phyloP scores from a whole-genome alignment of 768 basidiomycete genomes.

The Panellus pusillus region DNA sequence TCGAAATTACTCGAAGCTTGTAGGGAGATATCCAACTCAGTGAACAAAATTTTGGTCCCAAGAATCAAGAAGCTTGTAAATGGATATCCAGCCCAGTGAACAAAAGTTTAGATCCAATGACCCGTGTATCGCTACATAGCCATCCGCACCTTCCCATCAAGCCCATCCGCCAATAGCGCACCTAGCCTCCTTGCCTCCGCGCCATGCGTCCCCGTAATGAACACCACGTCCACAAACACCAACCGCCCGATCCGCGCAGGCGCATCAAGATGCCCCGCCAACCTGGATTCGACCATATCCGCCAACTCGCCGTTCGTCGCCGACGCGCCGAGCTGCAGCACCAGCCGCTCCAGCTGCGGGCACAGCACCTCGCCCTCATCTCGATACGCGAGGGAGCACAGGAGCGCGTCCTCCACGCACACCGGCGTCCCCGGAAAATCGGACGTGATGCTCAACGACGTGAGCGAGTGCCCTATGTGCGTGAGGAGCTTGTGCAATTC shows the following conservation, averaged over 20 bases:
- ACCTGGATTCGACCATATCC: slow-evolving; percentile 12
- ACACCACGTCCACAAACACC: slow-evolving; percentile 4
- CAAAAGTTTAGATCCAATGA: too few species aligned
- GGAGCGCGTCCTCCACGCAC: too few species aligned
- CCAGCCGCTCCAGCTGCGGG: slow-evolving; percentile 14
- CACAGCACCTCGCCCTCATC: slow-evolving; percentile 1
- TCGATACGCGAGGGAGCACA: slow-evolving; percentile 5
- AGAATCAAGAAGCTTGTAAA: too few species aligned
- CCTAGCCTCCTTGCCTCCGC: background rate
- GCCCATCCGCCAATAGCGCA: slow-evolving; percentile 1
- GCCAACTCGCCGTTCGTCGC: slow-evolving; percentile 10
- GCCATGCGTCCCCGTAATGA: slow-evolving; percentile 5
- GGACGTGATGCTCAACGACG: too few species aligned
- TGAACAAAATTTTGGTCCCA: too few species aligned
- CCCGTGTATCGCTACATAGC: too few species aligned
- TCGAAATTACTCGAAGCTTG: too few species aligned
- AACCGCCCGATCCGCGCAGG: slow-evolving; percentile 11
- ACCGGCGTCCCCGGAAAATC: too few species aligned
- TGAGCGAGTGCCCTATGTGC: too few species aligned
- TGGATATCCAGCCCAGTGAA: too few species aligned
- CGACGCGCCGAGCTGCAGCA: slow-evolving; percentile 9
- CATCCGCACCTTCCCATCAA: slow-evolving; percentile 5
- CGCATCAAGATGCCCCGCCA: slow-evolving; percentile 3
- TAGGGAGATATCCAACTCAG: too few species aligned
- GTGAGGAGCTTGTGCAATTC: too few species aligned